Percentiles rank a stretch among this genome's conserved stretches.
phyloP scores from a whole-genome alignment of 306 rosid genomes.

The Chamaecrista fasciculata region DNA sequence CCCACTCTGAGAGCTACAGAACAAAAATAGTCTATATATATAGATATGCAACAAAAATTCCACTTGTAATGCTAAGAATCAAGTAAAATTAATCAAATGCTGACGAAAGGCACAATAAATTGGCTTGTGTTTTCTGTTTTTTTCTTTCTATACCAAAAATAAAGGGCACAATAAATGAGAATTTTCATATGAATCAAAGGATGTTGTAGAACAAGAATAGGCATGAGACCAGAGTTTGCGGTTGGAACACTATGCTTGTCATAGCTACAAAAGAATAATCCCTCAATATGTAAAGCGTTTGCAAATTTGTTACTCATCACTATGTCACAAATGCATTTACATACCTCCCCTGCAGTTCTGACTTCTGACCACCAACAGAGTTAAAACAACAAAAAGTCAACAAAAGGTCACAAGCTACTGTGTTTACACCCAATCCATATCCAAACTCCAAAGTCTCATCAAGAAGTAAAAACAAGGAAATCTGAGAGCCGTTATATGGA shows the following conservation, averaged over 20 bases:
- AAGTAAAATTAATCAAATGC: not conserved
- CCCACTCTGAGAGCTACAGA: constrained; percentile 79
- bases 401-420: not conserved
- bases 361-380: not conserved
- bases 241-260: constrained; percentile 2
- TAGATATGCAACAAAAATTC: too few species aligned
- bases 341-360: not conserved
- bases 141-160: too few species aligned
- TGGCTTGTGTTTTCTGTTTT: too few species aligned
- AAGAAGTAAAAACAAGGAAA: not conserved
- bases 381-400: not conserved
- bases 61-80: constrained; percentile 4
- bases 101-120: too few species aligned
- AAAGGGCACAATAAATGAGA: not conserved
- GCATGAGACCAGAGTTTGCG: not conserved
- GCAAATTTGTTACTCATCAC: not conserved
- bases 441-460: not conserved
- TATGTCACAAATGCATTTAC: not conserved
- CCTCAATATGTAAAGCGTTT: not conserved
- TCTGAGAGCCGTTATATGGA: not conserved
- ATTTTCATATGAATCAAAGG: constrained; percentile 2
- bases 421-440: not conserved
- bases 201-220: not conserved
- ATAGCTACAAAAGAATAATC: not conserved
- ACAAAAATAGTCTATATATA: not conserved